These are phyloP conservation scores for Cryptococcus depauperatus DNA, from an alignment of 1,284 basidiomycete species.

Conservation along the genomic window DNA sequence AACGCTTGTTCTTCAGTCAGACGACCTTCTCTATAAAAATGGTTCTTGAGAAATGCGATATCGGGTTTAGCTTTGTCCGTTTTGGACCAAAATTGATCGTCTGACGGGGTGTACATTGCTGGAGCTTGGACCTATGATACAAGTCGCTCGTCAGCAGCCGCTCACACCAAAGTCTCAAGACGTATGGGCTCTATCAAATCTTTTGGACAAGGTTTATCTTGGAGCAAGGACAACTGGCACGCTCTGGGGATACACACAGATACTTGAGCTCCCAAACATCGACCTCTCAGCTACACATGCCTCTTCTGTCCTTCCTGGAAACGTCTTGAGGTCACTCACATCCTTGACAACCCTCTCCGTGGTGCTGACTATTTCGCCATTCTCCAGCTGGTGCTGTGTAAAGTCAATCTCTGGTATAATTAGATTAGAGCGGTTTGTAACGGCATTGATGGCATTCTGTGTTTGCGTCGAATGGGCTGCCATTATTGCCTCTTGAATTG, in stretches of 20 bases:
- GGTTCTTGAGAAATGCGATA: conserved; percentile 95
- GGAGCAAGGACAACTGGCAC: background rate
- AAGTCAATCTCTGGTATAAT: conserved; percentile 69
- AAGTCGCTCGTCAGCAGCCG: background rate
- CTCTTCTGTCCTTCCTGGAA: no score
- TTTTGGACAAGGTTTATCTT: no score
- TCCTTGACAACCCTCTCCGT: conserved; percentile 47
- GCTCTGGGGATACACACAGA: background rate
- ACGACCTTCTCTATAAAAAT: conserved; percentile 93
- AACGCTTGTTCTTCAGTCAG: conserved; percentile 83
- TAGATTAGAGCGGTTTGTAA: conserved; percentile 40
- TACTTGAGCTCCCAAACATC: conserved; percentile 1
- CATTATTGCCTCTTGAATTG: conserved; percentile 11
- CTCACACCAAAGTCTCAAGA: background rate
- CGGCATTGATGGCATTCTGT: conserved; percentile 41
- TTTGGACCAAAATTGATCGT: conserved; percentile 85
- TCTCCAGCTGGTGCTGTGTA: conserved; percentile 79
- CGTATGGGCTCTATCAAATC: no score
- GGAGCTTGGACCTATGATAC: conserved; percentile 75
- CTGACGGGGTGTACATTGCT: conserved; percentile 83
- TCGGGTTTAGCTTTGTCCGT: conserved; percentile 83
- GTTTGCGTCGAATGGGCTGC: conserved; percentile 37
- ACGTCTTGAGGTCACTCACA: conserved; percentile 28
- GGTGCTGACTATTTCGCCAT: conserved; percentile 68
- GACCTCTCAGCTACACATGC: background rate